Percentiles rank a stretch among this genome's conserved stretches.
Conservation (phyloP, 495 filamentous ascomycete species). For the Xylaria nigripes region DNA sequence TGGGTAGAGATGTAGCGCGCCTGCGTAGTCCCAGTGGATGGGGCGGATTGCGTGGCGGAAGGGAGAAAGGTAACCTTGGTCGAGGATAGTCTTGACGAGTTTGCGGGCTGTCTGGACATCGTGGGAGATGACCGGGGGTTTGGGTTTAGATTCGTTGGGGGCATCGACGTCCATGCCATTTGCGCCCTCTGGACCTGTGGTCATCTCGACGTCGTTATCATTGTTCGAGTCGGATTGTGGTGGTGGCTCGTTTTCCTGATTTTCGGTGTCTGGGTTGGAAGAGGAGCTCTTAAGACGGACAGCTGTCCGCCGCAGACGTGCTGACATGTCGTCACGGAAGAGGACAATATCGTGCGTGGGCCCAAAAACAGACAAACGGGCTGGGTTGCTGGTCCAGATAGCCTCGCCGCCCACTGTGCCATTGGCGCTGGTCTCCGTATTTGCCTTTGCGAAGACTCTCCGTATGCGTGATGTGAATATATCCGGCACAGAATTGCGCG, state of each 20-base stretch:
- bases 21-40: conserved; percentile 77
- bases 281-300: conserved; percentile 47
- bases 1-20: conserved; percentile 71
- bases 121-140: conserved; percentile 29
- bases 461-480: conserved; percentile 78
- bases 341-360: conserved; percentile 77
- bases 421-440: conserved; percentile 33
- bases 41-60: conserved; percentile 72
- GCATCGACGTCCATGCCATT: conserved; percentile 44
- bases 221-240: conserved; percentile 1
- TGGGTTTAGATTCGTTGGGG: conserved; percentile 5
- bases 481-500: conserved; percentile 67
- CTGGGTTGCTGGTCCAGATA: conserved; percentile 82
- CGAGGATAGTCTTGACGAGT: conserved; percentile 84
- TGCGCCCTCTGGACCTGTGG: conserved; percentile 16
- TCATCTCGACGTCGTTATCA: conserved; percentile 32
- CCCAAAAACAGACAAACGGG: conserved; percentile 72
- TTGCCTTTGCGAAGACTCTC: conserved; percentile 68
- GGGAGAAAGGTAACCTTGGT: conserved; percentile 80
- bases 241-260: conserved; percentile 20
- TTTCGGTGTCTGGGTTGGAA: conserved; percentile 22
- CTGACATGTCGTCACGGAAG: conserved; percentile 76
- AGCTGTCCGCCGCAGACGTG: conserved; percentile 63
- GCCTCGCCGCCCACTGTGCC: conserved; percentile 53
- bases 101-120: conserved; percentile 61